Evolutionary conservation across 2,329 filamentous ascomycete genomes (phyloP).

Genomic region (Anisogramma anomala): DNA sequence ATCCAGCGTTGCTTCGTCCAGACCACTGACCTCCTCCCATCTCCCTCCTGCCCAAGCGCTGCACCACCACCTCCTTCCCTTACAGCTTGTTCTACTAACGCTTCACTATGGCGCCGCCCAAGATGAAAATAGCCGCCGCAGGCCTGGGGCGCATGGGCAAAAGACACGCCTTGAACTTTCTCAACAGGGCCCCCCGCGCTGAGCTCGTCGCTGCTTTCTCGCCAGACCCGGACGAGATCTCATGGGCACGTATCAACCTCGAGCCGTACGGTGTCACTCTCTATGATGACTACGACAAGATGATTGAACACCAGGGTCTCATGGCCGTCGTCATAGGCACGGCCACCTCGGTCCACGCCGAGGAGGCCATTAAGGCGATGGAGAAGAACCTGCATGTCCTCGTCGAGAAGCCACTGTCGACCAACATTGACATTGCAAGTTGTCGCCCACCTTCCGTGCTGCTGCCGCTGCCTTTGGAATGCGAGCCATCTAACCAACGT

Average conservation of each 20-base stretch:
- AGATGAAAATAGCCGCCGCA: conserved; percentile 33
- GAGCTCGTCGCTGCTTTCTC: conserved; percentile 8
- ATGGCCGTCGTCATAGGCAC: conserved; percentile 31
- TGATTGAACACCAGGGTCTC: conserved; percentile 29
- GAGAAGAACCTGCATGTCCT: conserved; percentile 42
- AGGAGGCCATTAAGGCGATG: conserved; percentile 46
- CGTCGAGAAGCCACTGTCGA: conserved; percentile 50
- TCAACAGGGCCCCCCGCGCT: conserved; percentile 2
- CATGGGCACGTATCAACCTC: conserved; percentile 33
- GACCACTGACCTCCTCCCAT: no score
- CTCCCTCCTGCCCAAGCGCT: no score
- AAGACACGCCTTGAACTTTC: conserved; percentile 37
- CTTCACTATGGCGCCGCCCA: conserved; percentile 10
- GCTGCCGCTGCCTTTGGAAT: no score
- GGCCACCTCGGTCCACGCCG: conserved; percentile 42
- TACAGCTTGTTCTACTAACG: no score
- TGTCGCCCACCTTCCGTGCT: no score
- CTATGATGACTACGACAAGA: conserved; percentile 34
- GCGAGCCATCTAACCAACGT: no score
- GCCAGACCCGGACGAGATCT: conserved; percentile 18
- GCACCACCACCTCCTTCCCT: no score
- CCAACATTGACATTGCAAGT: conserved; percentile 45
- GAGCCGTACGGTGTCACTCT: conserved; percentile 32
- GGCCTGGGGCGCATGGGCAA: conserved; percentile 43
- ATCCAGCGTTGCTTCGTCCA: no score